phyloP scores from a whole-genome alignment of 495 filamentous ascomycete species.

The Neurospora sp. region DNA sequence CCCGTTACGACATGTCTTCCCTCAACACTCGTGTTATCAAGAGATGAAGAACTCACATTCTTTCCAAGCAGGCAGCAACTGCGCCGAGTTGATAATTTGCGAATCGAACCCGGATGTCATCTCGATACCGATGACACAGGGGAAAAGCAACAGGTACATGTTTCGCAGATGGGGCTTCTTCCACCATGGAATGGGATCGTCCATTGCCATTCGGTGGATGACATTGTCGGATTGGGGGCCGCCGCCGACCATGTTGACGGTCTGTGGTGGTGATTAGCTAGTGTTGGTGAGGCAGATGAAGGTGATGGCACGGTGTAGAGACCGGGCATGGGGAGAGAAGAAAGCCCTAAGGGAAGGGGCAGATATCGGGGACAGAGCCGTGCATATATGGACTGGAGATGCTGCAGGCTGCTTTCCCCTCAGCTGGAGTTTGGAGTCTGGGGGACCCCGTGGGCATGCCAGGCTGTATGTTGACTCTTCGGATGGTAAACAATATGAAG shows the following conservation, averaged over 20 bases:
- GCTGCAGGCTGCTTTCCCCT: not conserved
- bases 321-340: not conserved
- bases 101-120: conserved; percentile 66
- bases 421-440: not conserved
- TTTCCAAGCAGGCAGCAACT: conserved; percentile 49
- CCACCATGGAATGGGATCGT: conserved; percentile 49
- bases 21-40: not conserved
- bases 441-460: not conserved
- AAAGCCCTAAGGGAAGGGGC: not conserved
- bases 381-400: not conserved
- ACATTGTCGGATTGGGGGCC: conserved; percentile 27
- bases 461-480: not conserved
- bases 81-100: conserved; percentile 57
- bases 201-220: conserved; percentile 44
- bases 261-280: not conserved
- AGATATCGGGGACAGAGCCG: not conserved
- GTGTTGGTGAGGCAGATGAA: not conserved
- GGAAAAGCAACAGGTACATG: conserved; percentile 53
- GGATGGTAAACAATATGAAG: not conserved
- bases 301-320: not conserved
- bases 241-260: conserved; percentile 30
- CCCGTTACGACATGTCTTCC: not conserved
- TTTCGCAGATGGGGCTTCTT: conserved; percentile 51
- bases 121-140: conserved; percentile 59
- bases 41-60: conserved; percentile 33